These are phyloP conservation scores for Boletus subparvulus DNA, from an alignment of 768 basidiomycete genomes.

Conservation along the genomic window DNA sequence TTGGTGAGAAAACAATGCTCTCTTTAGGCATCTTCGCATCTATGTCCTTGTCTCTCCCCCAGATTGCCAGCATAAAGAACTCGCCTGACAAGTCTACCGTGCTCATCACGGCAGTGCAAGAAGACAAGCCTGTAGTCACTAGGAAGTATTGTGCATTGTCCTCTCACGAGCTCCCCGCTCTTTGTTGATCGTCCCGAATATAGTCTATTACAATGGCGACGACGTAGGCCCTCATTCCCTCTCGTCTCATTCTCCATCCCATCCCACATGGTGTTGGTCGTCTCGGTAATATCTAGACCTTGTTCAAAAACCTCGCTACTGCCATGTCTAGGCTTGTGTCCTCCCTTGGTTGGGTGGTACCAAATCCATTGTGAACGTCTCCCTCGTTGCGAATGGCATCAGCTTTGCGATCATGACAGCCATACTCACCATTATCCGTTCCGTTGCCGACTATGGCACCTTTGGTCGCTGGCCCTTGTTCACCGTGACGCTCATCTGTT, in stretches of 20 bases:
- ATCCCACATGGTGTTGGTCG: conserved; percentile 63
- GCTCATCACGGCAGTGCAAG: conserved; percentile 41
- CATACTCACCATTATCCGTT: too few species aligned
- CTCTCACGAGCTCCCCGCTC: not conserved
- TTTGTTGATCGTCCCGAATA: not conserved
- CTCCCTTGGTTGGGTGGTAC: conserved; percentile 74
- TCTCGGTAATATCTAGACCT: conserved; percentile 63
- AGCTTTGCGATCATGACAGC: too few species aligned
- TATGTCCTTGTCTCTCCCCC: too few species aligned
- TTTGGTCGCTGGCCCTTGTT: too few species aligned
- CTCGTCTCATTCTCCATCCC: not conserved
- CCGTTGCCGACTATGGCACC: too few species aligned
- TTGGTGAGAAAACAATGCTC: too few species aligned
- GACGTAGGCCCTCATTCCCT: conserved; percentile 46
- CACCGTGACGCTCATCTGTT: too few species aligned
- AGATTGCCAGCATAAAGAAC: too few species aligned
- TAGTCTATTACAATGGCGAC: conserved; percentile 82
- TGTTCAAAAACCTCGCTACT: conserved; percentile 71
- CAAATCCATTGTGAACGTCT: conserved; percentile 70
- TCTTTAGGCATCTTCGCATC: too few species aligned
- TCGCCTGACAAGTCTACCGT: too few species aligned
- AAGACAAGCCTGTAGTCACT: conserved; percentile 68
- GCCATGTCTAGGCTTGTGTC: too few species aligned
- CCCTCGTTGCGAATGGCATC: conserved; percentile 77
- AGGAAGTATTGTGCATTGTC: conserved; percentile 65